These are phyloP conservation scores for Globisporangium alternatum DNA, from an alignment of 352 stramenopile genomes.

Conservation along the genomic window DNA sequence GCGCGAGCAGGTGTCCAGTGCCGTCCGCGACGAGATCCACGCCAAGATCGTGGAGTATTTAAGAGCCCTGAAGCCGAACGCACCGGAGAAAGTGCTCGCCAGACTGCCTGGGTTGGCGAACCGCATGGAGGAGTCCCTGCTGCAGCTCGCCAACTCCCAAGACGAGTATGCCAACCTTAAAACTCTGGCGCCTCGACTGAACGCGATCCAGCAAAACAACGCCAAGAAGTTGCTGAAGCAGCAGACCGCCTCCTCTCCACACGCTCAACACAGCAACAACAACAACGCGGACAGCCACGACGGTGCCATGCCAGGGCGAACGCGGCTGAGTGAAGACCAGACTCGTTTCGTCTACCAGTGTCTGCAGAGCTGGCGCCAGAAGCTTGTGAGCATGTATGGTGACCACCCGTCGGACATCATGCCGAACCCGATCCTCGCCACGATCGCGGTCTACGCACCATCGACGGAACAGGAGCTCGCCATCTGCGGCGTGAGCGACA, in stretches of 20 bases:
- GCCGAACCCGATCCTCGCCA: conserved; percentile 67
- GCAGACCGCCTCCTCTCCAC: conserved; percentile 21
- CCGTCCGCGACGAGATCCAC: conserved; percentile 45
- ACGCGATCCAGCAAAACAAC: conserved; percentile 75
- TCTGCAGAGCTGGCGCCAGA: conserved; percentile 75
- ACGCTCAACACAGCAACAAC: conserved; percentile 6
- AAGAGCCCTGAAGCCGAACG: conserved; percentile 92
- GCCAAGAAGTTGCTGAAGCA: conserved; percentile 63
- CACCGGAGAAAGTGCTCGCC: conserved; percentile 92
- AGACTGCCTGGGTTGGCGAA: conserved; percentile 95
- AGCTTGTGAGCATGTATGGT: conserved; percentile 72
- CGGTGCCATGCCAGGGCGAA: conserved; percentile 4
- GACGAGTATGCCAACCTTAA: conserved; percentile 90
- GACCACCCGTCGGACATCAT: conserved; percentile 71
- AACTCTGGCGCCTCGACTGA: conserved; percentile 93
- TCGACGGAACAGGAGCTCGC: conserved; percentile 52
- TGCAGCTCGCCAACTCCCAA: conserved; percentile 70
- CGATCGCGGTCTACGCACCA: conserved; percentile 61
- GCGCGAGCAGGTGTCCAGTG: conserved; percentile 25
- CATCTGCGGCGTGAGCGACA: conserved; percentile 43
- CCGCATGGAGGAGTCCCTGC: conserved; percentile 94
- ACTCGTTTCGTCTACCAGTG: conserved; percentile 59
- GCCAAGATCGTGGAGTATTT: conserved; percentile 89
- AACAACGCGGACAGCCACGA: conserved; percentile 10
- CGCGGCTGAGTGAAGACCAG: conserved; percentile 57